Base-by-base conservation (phyloP, 345 rosid genomes). In the Populus davidiana region DNA sequence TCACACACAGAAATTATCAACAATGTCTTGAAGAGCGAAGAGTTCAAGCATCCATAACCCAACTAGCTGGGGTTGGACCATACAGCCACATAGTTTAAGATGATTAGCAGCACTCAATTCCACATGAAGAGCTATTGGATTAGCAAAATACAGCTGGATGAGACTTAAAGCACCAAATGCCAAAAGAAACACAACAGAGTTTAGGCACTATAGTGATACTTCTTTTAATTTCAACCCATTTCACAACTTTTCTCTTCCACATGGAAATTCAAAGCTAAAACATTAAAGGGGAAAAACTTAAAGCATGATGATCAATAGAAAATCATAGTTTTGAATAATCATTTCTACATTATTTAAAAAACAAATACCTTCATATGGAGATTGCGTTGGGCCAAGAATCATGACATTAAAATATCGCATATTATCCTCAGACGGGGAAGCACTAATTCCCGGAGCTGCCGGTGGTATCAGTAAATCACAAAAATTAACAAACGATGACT, bases 401-500 rank as follows among this genome's bases (percentile, higher is more conserved):
- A 94, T 94, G 71, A 94, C 98, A 77, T 93, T 94, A 76, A 94
- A 94, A 78, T 94, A 93, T 1, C 98, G 87, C 98, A 94, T 94
- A 72, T 94, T 93, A 63, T 94, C 98, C 83, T 94, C 98, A 0
- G 97, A 92, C 8, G 98, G 98, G 4, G 98, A 94, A 31, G 98
- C 98, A 83, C 98, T 94, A 35, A 94, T 94, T 74, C 98, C 98
- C 0, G 98, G 98, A 11, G 98, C 98, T 94, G 88, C 65, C n/a
- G 21, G 14, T 6, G 33, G 17, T 38, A 87, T 20, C 73, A 66
- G 77, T 69, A 73, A 72, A 69, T 49, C 47, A 77, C 83, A n/a
- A 64, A 11, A 71, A 74, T 6, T 71, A 78, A 72, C 41, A 44
- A 16, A 49, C 52, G 2, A 38, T 70, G 63, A 41, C 29, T 69